These are phyloP conservation scores for Prototheca cutis DNA, from an alignment of 163 green algal genomes.

Conservation along the genomic window DNA sequence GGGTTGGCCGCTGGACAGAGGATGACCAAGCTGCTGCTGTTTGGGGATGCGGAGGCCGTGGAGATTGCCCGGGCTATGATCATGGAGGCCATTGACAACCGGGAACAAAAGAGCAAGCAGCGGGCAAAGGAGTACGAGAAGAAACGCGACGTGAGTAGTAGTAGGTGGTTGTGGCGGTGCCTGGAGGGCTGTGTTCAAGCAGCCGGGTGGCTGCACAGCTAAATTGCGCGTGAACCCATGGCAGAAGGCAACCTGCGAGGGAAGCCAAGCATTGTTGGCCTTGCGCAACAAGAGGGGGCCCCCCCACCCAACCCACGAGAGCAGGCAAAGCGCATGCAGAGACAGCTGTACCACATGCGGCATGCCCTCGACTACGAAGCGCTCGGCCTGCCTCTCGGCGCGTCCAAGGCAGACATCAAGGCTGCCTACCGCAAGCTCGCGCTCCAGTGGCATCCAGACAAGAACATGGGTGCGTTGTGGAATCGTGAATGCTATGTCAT, in stretches of 20 bases:
- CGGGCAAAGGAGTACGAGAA: conserved; percentile 75
- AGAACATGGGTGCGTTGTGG: conserved; percentile 41
- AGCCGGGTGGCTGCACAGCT: too few relatives aligned
- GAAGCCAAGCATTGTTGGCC: too few relatives aligned
- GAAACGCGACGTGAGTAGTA: conserved; percentile 57
- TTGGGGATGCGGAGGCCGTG: conserved; percentile 52
- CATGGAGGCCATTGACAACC: conserved; percentile 71
- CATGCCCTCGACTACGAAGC: conserved; percentile 75
- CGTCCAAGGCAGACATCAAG: conserved; percentile 37
- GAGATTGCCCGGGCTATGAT: conserved; percentile 63
- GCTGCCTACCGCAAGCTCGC: conserved; percentile 36
- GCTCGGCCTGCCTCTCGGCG: conserved; percentile 60
- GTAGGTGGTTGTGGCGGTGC: too few relatives aligned
- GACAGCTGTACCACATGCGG: conserved; percentile 81
- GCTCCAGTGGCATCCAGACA: conserved; percentile 77
- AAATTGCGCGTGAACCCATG: too few relatives aligned
- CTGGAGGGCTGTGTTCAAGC: too few relatives aligned
- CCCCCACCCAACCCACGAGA: too few relatives aligned
- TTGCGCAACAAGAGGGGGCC: too few relatives aligned
- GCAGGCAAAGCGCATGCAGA: conserved; percentile 30
- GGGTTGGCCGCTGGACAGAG: conserved; percentile 16
- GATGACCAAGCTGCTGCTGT: conserved; percentile 65
- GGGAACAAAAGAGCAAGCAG: conserved; percentile 84
- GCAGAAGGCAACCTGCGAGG: too few relatives aligned
- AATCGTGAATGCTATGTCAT: too few relatives aligned